A percentile compares a stretch with the other conserved stretches of the same genome.
Evolutionary conservation across 805 yeast genomes (phyloP).

Genomic region (Saturnispora saitoi): DNA sequence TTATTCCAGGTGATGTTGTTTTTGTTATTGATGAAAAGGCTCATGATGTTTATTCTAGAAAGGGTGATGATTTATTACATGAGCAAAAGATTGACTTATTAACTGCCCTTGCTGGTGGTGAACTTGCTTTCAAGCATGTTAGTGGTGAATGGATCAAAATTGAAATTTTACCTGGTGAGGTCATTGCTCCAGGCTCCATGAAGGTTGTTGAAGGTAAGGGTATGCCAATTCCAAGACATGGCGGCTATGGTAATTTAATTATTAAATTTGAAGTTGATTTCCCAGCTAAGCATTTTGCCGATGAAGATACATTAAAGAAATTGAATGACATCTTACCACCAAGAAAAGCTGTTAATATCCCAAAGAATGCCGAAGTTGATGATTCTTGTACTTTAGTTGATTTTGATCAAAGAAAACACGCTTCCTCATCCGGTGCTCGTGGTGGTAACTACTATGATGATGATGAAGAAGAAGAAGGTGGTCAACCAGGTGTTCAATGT

Average conservation of each 20-base stretch:
- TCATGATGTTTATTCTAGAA: slow-evolving; percentile 74
- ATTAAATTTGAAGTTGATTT: slow-evolving; percentile 81
- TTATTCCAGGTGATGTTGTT: slow-evolving; percentile 93
- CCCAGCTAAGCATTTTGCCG: slow-evolving; percentile 68
- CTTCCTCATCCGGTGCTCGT: slow-evolving; percentile 30
- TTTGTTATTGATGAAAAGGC: slow-evolving; percentile 88
- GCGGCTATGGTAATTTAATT: slow-evolving; percentile 81
- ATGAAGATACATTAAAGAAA: slow-evolving; percentile 63
- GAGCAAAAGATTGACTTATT: slow-evolving; percentile 84
- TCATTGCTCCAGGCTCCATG: slow-evolving; percentile 72
- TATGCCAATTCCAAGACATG: slow-evolving; percentile 91
- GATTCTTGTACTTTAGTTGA: slow-evolving; percentile 37
- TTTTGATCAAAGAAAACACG: slow-evolving; percentile 24
- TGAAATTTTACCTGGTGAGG: slow-evolving; percentile 82
- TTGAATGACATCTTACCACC: slow-evolving; percentile 77
- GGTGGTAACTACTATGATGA: slow-evolving; percentile 39
- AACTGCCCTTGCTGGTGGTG: slow-evolving; percentile 96
- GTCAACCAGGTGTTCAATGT: slow-evolving; percentile 79
- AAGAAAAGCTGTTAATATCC: slow-evolving; percentile 52
- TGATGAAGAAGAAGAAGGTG: slow-evolving; percentile 48
- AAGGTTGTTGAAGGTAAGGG: slow-evolving; percentile 89
- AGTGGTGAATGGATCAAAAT: slow-evolving; percentile 88
- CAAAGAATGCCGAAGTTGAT: slow-evolving; percentile 68
- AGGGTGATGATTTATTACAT: slow-evolving; percentile 78
- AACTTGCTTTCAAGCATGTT: slow-evolving; percentile 76